These are phyloP conservation scores for Phytophthora cactorum DNA, from an alignment of 352 stramenopile genomes.

Conservation along the genomic window DNA sequence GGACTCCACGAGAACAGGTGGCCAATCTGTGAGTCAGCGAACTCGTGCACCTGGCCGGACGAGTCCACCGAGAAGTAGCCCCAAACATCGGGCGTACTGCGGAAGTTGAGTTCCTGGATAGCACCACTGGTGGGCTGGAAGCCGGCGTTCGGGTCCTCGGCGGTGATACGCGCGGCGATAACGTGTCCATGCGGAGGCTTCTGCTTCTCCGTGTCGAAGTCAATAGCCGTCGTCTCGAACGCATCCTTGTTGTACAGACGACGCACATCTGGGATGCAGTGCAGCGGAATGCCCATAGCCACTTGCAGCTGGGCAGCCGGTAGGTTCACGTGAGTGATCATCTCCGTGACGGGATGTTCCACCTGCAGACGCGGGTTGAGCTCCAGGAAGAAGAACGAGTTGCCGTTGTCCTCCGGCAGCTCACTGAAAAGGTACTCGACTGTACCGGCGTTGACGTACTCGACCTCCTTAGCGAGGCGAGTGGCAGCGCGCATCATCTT, in stretches of 20 bases:
- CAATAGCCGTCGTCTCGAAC: conserved; percentile 93
- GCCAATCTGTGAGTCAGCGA: conserved; percentile 99
- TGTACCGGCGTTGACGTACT: conserved; percentile 99
- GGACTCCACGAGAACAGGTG: conserved; percentile 98
- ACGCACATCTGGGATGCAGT: conserved; percentile 98
- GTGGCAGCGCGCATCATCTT: conserved; percentile 99
- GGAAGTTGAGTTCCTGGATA: conserved; percentile 99
- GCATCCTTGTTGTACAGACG: conserved; percentile 96
- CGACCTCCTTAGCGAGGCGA: conserved; percentile 97
- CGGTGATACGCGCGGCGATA: conserved; percentile 99
- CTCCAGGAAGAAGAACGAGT: conserved; percentile 99
- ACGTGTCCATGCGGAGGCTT: conserved; percentile 93
- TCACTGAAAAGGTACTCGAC: conserved; percentile 99
- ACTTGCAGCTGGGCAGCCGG: conserved; percentile 98
- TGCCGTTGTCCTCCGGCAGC: conserved; percentile 86
- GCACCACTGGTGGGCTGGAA: conserved; percentile 98
- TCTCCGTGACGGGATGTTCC: conserved; percentile 99
- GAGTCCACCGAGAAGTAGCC: conserved; percentile 99
- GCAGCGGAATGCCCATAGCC: conserved; percentile 99
- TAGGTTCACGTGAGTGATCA: conserved; percentile 99
- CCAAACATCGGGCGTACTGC: conserved; percentile 99
- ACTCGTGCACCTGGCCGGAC: conserved; percentile 99
- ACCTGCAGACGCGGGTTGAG: conserved; percentile 99
- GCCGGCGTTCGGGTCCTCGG: conserved; percentile 99
- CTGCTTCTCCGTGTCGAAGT: conserved; percentile 94